Evolutionary conservation across 305 asterid species (phyloP).

Genomic region (Solanum hybrid): DNA sequence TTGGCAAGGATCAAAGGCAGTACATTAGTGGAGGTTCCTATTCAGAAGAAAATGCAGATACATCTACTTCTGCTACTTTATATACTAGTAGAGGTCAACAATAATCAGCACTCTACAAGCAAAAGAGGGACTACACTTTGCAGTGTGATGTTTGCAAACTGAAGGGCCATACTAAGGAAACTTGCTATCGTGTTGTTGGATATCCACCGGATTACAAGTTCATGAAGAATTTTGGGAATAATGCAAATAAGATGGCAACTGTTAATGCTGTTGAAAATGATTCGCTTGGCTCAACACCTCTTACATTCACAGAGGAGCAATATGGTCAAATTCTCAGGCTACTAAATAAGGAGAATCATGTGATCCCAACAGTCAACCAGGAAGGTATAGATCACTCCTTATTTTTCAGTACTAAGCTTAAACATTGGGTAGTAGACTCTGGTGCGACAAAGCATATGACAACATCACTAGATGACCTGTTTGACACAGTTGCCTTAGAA

Average conservation of each 20-base stretch:
- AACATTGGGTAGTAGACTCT: too few species aligned
- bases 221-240: background rate
- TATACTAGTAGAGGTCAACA: background rate
- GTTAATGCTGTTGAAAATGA: background rate
- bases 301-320: too few species aligned
- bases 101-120: background rate
- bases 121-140: background rate
- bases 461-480: too few species aligned
- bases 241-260: too few species aligned
- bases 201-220: background rate
- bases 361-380: background rate
- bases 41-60: background rate
- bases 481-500: too few species aligned
- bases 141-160: background rate
- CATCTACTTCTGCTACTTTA: background rate
- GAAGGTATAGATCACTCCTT: background rate
- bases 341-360: background rate
- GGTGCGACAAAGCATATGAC: too few species aligned
- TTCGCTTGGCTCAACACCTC: background rate
- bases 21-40: background rate
- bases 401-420: too few species aligned
- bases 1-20: background rate
- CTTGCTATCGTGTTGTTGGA: background rate
- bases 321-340: background rate
- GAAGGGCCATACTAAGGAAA: background rate